Evolutionary conservation across 345 rosid genomes (phyloP).

Genomic region (Citrus maxima): DNA sequence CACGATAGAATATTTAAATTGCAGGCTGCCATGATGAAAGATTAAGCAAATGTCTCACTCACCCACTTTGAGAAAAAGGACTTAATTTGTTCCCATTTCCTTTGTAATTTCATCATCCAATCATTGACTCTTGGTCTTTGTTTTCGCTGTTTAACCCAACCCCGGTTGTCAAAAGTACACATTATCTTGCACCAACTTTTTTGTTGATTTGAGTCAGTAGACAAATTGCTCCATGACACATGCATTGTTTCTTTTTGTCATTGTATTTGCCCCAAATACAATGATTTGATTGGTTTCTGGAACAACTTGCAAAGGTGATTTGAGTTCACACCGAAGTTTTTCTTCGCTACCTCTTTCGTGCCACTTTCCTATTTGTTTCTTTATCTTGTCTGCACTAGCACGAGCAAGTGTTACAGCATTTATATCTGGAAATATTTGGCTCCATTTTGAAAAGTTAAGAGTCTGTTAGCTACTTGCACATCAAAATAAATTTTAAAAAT

Average conservation of each 20-base stretch:
- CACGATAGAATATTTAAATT: neutral
- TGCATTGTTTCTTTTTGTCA: neutral
- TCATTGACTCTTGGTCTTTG: neutral
- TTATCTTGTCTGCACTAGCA: neutral
- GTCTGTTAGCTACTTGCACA: too few species aligned
- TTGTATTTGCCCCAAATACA: neutral
- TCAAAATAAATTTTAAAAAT: too few species aligned
- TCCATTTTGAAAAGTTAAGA: too few species aligned
- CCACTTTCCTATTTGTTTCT: neutral
- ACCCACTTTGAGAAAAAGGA: neutral
- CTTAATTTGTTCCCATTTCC: neutral
- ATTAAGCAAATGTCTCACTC: neutral
- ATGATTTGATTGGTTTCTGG: neutral
- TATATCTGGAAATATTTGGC: too few species aligned
- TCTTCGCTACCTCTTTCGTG: neutral
- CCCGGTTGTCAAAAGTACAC: neutral
- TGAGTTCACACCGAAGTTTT: slow-evolving; percentile 7
- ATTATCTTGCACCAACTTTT: neutral
- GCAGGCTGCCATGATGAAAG: neutral
- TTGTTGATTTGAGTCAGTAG: neutral
- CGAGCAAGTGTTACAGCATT: too few species aligned
- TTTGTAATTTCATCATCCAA: neutral
- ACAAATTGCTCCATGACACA: neutral
- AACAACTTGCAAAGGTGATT: neutral
- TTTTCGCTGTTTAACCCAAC: too few species aligned